A percentile compares a stretch with the other conserved stretches of the same genome.
These are phyloP conservation scores for Nephelium lappaceum DNA, from an alignment of 345 rosid genomes.

Conservation along the genomic window DNA sequence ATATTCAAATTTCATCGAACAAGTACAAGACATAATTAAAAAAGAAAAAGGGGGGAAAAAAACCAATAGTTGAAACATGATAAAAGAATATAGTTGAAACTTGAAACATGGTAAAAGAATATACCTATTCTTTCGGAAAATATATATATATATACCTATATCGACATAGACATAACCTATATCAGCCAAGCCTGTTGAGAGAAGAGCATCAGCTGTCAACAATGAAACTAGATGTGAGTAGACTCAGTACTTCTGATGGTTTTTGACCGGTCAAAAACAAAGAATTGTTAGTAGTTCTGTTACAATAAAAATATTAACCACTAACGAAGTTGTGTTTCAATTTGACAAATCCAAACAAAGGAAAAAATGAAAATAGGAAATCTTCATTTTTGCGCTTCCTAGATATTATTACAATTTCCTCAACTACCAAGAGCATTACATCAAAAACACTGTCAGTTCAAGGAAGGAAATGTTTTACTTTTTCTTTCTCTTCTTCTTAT, in stretches of 20 bases:
- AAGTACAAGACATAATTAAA: constrained; percentile 24
- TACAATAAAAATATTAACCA: background rate
- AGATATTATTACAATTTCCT: too few relatives aligned
- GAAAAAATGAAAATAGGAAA: background rate
- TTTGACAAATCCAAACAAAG: background rate
- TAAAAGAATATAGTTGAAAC: too few relatives aligned
- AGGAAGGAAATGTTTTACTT: too few relatives aligned
- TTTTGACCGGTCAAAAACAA: too few relatives aligned
- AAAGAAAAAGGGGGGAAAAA: constrained; percentile 10
- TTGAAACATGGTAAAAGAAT: constrained; percentile 11
- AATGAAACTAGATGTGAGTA: constrained; percentile 3
- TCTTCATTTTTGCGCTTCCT: too few relatives aligned
- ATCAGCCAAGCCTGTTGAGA: constrained; percentile 89
- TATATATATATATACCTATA: constrained; percentile 95
- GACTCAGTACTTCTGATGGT: constrained; percentile 29
- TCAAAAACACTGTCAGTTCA: too few relatives aligned
- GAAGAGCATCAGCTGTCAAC: constrained; percentile 81
- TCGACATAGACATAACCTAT: constrained; percentile 82
- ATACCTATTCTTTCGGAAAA: too few relatives aligned
- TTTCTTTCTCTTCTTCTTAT: too few relatives aligned
- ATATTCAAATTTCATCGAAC: constrained; percentile 40
- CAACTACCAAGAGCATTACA: too few relatives aligned
- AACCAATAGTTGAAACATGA: too few relatives aligned
- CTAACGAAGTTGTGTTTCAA: background rate
- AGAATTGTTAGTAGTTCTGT: too few relatives aligned